Base-by-base conservation (phyloP, 140 eudicot species). In the Flaveria floridana region DNA sequence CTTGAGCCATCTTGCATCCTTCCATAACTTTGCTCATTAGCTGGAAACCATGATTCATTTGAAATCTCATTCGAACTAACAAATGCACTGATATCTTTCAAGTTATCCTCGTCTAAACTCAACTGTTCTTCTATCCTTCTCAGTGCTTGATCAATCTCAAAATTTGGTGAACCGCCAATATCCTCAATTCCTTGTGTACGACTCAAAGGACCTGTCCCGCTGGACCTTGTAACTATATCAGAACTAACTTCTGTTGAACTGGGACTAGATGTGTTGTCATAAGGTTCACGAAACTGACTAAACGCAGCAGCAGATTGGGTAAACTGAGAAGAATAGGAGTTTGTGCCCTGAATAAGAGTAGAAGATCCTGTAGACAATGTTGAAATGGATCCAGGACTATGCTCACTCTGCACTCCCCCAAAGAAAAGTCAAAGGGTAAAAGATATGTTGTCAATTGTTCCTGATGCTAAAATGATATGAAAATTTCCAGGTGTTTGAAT, bases 101-200 rank as follows among this genome's bases (percentile, higher is more conserved):
- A 42, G 73, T 77, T 80, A 16, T 93, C 89, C 63, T 79, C 83
- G 28, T 48, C 83, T 79, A 93, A 86, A 80, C 98, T 93, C 76
- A 93, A 80, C 80, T 93, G 97, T 73, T 83, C 88, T 78, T 89
- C 85, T 56, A 93, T 85, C 82, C 84, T 80, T 78, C 82, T 73
- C 57, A 90, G 61, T 44, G 97, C 94, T 52, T 88, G 88, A 84
- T 59, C 83, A 59, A 89, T 41, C 26, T 86, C 85, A 70, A 67
- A 71, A 73, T 66, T 81, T 15, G 90, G 70, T 48, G 88, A 75
- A 72, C 75, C 79, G 23, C 56, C 64, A 52, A 67, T 48, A 55
- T 76, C 85, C 51, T 78, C 81, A 20, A 72, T 70, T 83, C 71
- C 82, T 79, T 69, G 88, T 37, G 71, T 21, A 65, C 8, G 13